Conservation (phyloP, 169 alveolate species). For the Cryptosporidium sp. region DNA sequence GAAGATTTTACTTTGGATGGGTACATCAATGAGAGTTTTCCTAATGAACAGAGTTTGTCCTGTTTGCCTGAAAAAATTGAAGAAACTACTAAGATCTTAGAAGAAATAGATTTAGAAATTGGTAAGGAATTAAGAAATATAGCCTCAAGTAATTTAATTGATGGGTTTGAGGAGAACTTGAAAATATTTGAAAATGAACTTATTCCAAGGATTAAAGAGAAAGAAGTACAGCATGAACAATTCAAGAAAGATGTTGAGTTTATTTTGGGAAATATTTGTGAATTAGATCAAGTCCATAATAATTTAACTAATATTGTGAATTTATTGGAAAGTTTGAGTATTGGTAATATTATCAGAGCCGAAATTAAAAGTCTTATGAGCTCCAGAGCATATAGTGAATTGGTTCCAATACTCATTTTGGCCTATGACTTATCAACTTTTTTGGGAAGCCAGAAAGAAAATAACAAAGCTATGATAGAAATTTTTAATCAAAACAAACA, state of each 20-base stretch:
- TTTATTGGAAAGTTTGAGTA: conserved; percentile 3
- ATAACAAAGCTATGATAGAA: not conserved
- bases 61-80: not conserved
- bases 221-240: not conserved
- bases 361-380: conserved; percentile 10
- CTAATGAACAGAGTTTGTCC: conserved; percentile 63
- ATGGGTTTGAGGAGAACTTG: not conserved
- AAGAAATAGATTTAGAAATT: conserved; percentile 19
- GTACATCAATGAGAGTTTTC: conserved; percentile 30
- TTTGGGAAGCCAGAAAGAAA: not conserved
- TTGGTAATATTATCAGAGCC: not conserved
- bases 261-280: conserved; percentile 17
- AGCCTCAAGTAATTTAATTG: conserved; percentile 27
- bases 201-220: conserved; percentile 15
- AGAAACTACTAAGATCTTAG: not conserved
- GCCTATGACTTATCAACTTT: not conserved
- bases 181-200: conserved; percentile 15
- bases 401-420: conserved; percentile 13
- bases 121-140: conserved; percentile 7
- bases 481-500: not conserved
- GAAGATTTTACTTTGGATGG: conserved; percentile 14
- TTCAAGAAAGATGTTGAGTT: conserved; percentile 2
- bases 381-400: conserved; percentile 19
- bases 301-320: conserved; percentile 1
- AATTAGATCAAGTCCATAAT: conserved; percentile 22